Evolutionary conservation across 1,284 basidiomycete species (phyloP), one percentile per base, ranked within the genome.

Genomic region (Melampsora abietis-canadensis): DNA sequence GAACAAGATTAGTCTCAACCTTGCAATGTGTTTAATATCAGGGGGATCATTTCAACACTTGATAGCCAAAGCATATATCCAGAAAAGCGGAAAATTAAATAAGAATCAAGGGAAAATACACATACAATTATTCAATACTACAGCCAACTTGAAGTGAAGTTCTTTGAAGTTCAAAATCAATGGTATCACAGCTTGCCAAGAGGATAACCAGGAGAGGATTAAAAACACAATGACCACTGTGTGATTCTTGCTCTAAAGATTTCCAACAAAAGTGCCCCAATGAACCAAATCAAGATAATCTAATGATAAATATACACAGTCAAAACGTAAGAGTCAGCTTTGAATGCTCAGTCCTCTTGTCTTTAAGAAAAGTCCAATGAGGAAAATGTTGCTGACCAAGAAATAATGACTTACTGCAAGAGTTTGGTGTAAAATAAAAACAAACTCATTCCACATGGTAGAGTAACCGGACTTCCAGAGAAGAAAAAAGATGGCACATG

Each of bases 131-230:
- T 12, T 54, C 17, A 12, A 54, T n/a, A 21, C 51, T 27, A 54
- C 6, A n/a, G 51, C 12, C 24, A 19, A 54, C 7, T 27, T 54
- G 6, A 27, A 54, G 21, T 21, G 24, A n/a, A 21, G 51, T 54
- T 54, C 51, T 54, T 51, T 47, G 10, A 75, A 47, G 40, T 62
- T 60, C 17, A 47, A 40, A 37, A 75, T 66, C 27, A 75, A 61
- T n/a, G 72, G 65, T 30, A 75, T 34, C 12, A 75, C 24, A 15
- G 72, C n/a, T n/a, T 66, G 54, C 72, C 72, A 66, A 21, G 72
- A 64, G 2, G 72, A 66, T 24, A 66, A 19, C 72, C 72, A 75
- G n/a, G 72, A 75, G n/a, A 63, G 65, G 3, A 67, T 34, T 40
- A 75, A 51, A 48, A 75, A 75, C 1, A 48, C 72, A 14, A 75